phyloP scores from a whole-genome alignment of 2,329 filamentous ascomycete genomes.

The Sporothrix variecibatus region DNA sequence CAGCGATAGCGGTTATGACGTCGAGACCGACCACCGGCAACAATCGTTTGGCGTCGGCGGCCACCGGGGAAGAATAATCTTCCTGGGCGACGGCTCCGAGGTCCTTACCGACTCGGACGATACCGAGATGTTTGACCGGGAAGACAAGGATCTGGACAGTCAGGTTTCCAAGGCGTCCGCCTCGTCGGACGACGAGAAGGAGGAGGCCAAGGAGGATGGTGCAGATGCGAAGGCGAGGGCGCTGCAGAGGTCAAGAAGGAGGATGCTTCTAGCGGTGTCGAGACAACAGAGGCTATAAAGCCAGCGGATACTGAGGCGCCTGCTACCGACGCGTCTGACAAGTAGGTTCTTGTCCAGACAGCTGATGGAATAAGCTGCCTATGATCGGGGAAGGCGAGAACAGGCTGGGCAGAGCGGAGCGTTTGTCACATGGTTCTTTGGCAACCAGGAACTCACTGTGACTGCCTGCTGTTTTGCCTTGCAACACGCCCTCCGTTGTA shows the following conservation, averaged over 20 bases:
- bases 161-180: conserved; percentile 70
- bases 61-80: conserved; percentile 84
- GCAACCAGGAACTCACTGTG: not conserved
- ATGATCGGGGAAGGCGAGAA: not conserved
- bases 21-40: conserved; percentile 67
- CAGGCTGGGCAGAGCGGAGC: not conserved
- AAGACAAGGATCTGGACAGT: conserved; percentile 82
- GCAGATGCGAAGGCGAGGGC: not conserved
- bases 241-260: not conserved
- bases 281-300: conserved; percentile 22
- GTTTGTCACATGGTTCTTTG: not conserved
- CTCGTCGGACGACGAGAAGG: conserved; percentile 26
- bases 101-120: conserved; percentile 86
- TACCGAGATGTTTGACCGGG: conserved; percentile 91
- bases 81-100: conserved; percentile 93
- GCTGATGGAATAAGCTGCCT: not conserved
- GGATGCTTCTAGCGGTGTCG: conserved; percentile 10
- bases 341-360: not conserved
- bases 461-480: not conserved
- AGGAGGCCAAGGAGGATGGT: conserved; percentile 14
- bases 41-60: conserved; percentile 67
- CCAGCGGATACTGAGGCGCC: conserved; percentile 15
- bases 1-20: conserved; percentile 74
- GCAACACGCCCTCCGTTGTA: not conserved
- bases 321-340: conserved; percentile 4